Evolutionary conservation across 371 early-diverging fungal genomes (phyloP), one percentile per base, ranked within the genome.

Genomic region (Caulochytrium protostelioides): DNA sequence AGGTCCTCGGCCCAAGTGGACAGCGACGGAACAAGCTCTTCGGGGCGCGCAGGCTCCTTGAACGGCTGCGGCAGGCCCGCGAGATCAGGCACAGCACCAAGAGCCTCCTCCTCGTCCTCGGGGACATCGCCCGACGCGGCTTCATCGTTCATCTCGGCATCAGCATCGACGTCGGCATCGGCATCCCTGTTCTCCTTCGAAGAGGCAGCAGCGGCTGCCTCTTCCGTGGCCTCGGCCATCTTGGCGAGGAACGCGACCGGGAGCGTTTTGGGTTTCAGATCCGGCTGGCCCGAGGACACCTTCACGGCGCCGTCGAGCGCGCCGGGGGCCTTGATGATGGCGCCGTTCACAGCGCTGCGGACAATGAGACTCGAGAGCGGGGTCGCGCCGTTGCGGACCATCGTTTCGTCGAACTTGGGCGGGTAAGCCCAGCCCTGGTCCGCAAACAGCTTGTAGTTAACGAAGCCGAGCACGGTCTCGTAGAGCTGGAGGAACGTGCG

Each of bases 401-500:
- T 41, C 18, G 49, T 43, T 22, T 38, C 47, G 46, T 83, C 79
- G 27, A 90, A 32, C 46, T 62, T 66, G 29, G 90, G 90, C 24
- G 97, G 92, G 47, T 91, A 91, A 14, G 70, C 60, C 30, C 85
- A 57, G 60, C 85, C 81, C 38, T 71, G 42, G 26, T 83, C 82
- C 25, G 67, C 65, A 59, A 74, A 95, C 35, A 95, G 67, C 41
- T 76, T 82, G 61, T 60, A 91, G 65, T 86, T 87, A 55, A 91
- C 81, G 53, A 92, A 95, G n/a, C 85, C 80, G 36, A 87, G 56
- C 28, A 92, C 55, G 2, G 85, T 80, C 46, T 70, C 72, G 58
- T 95, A 84, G 41, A 95, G 78, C 50, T 95, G 87, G 46, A 91
- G 61, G 66, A 95, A 95, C 15, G 89, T 91, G 45, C 69, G 43